These are phyloP conservation scores for Chlamydomonas sphaeroides DNA, from an alignment of 139 green algal species.

Conservation along the genomic window DNA sequence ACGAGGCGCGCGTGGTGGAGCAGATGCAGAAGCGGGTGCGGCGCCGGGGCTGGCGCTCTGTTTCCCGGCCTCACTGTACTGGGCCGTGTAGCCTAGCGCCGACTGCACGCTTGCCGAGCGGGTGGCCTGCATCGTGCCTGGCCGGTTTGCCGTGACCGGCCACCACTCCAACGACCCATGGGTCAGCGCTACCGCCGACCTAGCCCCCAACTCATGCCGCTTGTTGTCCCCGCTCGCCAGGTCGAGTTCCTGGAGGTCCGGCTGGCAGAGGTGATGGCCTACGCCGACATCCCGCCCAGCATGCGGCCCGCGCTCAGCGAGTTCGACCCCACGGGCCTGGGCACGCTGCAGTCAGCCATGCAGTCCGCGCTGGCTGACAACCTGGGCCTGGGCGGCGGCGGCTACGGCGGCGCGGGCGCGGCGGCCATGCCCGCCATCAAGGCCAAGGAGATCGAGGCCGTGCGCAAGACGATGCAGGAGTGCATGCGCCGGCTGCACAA, in stretches of 20 bases:
- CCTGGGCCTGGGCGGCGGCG: not conserved
- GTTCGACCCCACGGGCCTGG: slow-evolving; percentile 45
- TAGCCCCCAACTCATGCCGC: too few relatives aligned
- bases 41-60: too few relatives aligned
- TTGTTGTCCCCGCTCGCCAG: too few relatives aligned
- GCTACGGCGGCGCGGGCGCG: too few relatives aligned
- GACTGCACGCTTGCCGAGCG: too few relatives aligned
- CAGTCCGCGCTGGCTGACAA: not conserved
- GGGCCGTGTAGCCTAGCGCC: too few relatives aligned
- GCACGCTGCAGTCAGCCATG: slow-evolving; percentile 27
- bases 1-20: slow-evolving; percentile 66
- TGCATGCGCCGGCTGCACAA: slow-evolving; percentile 47
- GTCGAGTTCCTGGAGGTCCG: slow-evolving; percentile 73
- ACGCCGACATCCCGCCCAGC: slow-evolving; percentile 70
- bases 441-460: slow-evolving; percentile 57
- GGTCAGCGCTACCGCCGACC: too few relatives aligned
- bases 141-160: too few relatives aligned
- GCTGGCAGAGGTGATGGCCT: slow-evolving; percentile 70
- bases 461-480: slow-evolving; percentile 43
- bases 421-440: not conserved
- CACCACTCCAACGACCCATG: too few relatives aligned
- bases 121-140: too few relatives aligned
- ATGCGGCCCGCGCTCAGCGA: slow-evolving; percentile 68
- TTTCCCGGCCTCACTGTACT: too few relatives aligned
- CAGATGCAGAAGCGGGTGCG: slow-evolving; percentile 68